These are phyloP conservation scores for Suillus clintonianus DNA, from an alignment of 768 basidiomycete species.

Conservation along the genomic window DNA sequence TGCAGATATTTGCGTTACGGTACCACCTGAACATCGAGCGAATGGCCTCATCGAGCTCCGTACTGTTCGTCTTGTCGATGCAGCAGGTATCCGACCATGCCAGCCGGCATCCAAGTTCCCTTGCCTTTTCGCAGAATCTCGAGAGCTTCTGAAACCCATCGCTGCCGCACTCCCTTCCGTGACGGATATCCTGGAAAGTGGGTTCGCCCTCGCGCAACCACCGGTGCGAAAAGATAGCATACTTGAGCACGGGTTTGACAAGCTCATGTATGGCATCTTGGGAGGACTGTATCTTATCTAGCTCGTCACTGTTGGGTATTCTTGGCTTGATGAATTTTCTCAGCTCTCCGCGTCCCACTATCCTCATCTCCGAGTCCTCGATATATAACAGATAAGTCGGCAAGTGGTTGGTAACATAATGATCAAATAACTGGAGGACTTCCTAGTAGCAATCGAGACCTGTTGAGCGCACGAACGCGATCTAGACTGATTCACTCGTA, in stretches of 20 bases:
- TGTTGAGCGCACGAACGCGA: background rate
- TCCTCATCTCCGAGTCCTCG: background rate
- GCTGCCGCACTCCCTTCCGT: conserved; percentile 1
- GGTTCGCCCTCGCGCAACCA: conserved; percentile 23
- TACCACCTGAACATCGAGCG: conserved; percentile 18
- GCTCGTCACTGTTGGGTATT: background rate
- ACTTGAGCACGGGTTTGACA: conserved; percentile 7
- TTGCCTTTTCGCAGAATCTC: conserved; percentile 5
- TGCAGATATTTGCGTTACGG: conserved; percentile 13
- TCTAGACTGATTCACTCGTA: background rate
- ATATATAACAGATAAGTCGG: background rate
- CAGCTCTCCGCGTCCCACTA: background rate
- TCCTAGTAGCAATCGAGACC: background rate
- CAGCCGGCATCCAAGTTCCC: background rate
- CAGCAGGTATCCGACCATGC: conserved; percentile 15
- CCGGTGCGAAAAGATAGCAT: conserved; percentile 28
- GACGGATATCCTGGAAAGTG: conserved; percentile 18
- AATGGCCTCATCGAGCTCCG: conserved; percentile 15
- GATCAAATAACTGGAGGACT: background rate
- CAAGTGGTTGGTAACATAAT: background rate
- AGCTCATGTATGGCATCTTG: background rate
- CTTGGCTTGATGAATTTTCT: background rate
- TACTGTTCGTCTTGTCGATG: conserved; percentile 11
- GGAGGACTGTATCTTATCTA: background rate
- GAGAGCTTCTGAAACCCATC: background rate